Evolutionary conservation across 345 rosid species (phyloP).

Genomic region (Citrus maxima): DNA sequence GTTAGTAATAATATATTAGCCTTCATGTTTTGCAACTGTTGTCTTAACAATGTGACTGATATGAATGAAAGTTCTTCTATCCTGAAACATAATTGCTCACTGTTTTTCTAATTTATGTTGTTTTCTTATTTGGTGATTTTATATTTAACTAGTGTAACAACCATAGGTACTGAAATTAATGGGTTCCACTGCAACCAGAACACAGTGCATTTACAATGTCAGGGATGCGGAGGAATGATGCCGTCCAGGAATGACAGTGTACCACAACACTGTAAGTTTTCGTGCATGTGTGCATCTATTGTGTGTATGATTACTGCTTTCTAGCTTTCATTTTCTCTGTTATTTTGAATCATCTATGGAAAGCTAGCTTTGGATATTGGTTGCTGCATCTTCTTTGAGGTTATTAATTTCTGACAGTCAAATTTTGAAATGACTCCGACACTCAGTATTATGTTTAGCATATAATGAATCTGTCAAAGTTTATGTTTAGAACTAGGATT

Average conservation of each 20-base stretch:
- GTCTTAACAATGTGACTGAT: not conserved
- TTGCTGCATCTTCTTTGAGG: not conserved
- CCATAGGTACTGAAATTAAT: conserved; percentile 43
- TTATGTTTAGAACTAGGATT: not conserved
- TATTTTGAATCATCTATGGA: not conserved
- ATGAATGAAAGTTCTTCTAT: conserved; percentile 1
- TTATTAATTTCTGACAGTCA: not conserved
- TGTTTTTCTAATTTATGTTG: not conserved
- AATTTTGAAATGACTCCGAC: not conserved
- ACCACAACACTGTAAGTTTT: conserved; percentile 80
- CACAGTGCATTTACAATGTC: conserved; percentile 77
- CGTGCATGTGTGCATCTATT: not conserved
- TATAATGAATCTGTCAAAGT: not conserved
- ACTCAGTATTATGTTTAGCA: not conserved
- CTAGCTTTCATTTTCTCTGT: not conserved
- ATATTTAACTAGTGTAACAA: conserved; percentile 19
- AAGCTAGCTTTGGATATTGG: not conserved
- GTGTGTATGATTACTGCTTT: not conserved
- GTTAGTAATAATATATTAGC: not conserved
- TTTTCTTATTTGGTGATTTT: not conserved
- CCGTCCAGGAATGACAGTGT: conserved; percentile 63
- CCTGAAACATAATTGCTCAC: not conserved
- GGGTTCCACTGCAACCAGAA: conserved; percentile 64
- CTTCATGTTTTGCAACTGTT: not conserved
- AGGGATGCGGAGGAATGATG: conserved; percentile 82